Base-by-base conservation (phyloP, 2,329 filamentous ascomycete genomes). In the Nannizziopsis barbatae region DNA sequence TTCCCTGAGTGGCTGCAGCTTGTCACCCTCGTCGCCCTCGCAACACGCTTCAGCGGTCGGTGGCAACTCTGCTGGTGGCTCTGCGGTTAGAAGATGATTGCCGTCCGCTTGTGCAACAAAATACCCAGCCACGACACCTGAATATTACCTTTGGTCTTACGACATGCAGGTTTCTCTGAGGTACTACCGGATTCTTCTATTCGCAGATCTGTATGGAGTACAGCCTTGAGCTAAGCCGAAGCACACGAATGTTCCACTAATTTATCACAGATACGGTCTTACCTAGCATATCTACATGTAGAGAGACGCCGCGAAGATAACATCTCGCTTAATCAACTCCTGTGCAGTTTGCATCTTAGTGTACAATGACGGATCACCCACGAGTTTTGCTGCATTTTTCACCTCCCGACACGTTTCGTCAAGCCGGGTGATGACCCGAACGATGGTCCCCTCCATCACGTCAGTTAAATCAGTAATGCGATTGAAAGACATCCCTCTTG, bases 341-440 rank as follows among this genome's bases (percentile, higher is more conserved):
- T 96, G 90, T 57, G 90, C 93, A 54, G 81, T 81, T 70, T 94
- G 83, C 90, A 98, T 98, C 77, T 98, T 98, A 56, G 83, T 80
- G 65, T 94, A 95, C 56, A 98, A 70, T 49, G 83, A 83, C 2
- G 92, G 92, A 63, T 98, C 92, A 18, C 92, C 92, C 57, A 98
- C 89, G 56, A 98, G 86, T 56, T 92, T 77, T 22, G 92, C 92
- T 33, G 92, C 90, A 63, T 95, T 96, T 75, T 95, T 95, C 49
- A 96, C 92, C 68, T 98, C 92, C 42, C 92, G 76, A 63, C 92
- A 98, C 7, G 88, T 95, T 75, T 98, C 92, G 60, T 98, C 92
- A 50, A 98, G 72, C 20, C 92, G 74, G 37, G 88, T 94, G 57
- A 98, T 96, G 1, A 92, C 90, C 45, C 92, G 75, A 42, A 98